phyloP scores from a whole-genome alignment of 106 monocot genomes.

The Dendrobium chrysotoxum region DNA sequence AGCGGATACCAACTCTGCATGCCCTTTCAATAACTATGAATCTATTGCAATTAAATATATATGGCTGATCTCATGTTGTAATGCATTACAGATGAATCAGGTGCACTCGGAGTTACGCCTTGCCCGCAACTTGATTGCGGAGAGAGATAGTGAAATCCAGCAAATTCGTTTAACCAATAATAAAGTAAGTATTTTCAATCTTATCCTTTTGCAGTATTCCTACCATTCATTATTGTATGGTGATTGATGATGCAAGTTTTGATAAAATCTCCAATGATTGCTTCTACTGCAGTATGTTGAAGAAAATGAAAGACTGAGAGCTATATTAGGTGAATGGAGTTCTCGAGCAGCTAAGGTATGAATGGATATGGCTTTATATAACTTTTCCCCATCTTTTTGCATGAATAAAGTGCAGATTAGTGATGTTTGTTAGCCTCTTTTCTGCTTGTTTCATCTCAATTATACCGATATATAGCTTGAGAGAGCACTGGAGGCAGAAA shows the following conservation, averaged over 20 bases:
- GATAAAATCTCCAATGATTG: slow-evolving; percentile 5
- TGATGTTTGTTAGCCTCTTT: neutral
- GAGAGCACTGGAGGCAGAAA: slow-evolving; percentile 73
- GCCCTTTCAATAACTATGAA: too few relatives aligned
- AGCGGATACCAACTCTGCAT: too few relatives aligned
- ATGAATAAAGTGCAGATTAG: neutral
- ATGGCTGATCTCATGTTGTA: neutral
- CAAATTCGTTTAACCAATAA: slow-evolving; percentile 55
- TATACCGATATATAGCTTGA: slow-evolving; percentile 51
- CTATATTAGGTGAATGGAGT: slow-evolving; percentile 94
- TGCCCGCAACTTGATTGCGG: slow-evolving; percentile 81
- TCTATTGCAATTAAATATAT: neutral
- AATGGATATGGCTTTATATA: neutral
- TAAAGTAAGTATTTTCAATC: slow-evolving; percentile 40
- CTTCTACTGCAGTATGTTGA: slow-evolving; percentile 61
- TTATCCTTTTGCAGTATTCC: neutral
- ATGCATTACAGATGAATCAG: slow-evolving; percentile 77
- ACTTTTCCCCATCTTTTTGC: neutral
- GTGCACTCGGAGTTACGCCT: slow-evolving; percentile 77
- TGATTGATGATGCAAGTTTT: neutral
- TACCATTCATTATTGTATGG: neutral
- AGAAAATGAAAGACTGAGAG: slow-evolving; percentile 95
- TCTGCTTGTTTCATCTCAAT: neutral
- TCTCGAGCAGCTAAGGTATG: slow-evolving; percentile 92
- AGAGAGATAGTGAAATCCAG: slow-evolving; percentile 80